Evolutionary conservation across 1,284 basidiomycete genomes (phyloP), one percentile per base, ranked within the genome.

Genomic region (Sporisorium scitamineum): DNA sequence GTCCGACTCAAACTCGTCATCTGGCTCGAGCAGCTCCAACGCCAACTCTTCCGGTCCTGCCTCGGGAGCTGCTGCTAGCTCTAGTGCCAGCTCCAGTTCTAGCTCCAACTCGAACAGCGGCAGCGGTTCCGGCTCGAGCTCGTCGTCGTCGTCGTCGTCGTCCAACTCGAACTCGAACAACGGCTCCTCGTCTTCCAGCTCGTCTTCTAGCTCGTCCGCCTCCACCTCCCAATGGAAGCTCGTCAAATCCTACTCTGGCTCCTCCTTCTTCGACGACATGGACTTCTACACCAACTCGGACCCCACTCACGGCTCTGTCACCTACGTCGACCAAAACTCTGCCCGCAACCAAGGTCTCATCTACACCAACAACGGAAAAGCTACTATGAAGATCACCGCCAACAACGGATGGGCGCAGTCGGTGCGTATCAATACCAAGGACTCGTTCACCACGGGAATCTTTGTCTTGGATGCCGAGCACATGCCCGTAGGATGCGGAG

Each of bases 401-500:
- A 27, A n/a, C 53, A 66, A 69, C 54, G 75, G 70, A 14, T 68
- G 62, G 65, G 60, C 66, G 18, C 63, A 77, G 44, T 72, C 73
- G 22, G 77, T 82, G 0, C 73, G 80, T 26, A 61, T 82, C 61
- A 74, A 65, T 54, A 76, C 70, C 65, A 73, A 80, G 59, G 66
- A 75, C 45, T 62, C 76, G 9, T 80, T 74, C 62, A 69, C 71
- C 54, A 70, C 70, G 20, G 80, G 80, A 22, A 58, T 82, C 54
- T 68, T 80, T 48, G 56, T 82, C 9, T 72, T 78, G 47, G 78
- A 82, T 42, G 75, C 79, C 34, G 61, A 64, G 31, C 73, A 81
- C 59, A 77, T 81, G 72, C 81, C 81, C 14, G 64, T 73, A 22
- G 81, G 80, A 5, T 82, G 81, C 32, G 74, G 72, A 24, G 64